These are phyloP conservation scores for Datisca glomerata DNA, from an alignment of 306 rosid genomes.

Conservation along the genomic window DNA sequence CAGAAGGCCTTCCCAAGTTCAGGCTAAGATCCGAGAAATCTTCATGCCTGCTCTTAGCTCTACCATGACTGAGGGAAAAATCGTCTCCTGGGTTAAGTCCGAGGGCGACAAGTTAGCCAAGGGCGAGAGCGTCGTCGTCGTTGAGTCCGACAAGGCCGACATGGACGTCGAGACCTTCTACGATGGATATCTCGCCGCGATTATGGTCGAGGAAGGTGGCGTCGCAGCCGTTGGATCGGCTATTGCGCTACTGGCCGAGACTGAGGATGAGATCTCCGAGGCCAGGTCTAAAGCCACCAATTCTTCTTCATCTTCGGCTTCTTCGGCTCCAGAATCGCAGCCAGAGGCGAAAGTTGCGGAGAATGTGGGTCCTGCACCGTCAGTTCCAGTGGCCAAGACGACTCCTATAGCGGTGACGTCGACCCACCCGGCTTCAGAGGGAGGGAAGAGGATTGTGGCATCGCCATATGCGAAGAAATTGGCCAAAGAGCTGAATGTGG, in stretches of 20 bases:
- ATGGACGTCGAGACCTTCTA: conserved; percentile 99
- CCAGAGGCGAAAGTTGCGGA: conserved; percentile 19
- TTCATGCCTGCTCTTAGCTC: conserved; percentile 99
- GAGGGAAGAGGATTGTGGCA: conserved; percentile 83
- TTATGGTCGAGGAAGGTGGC: conserved; percentile 86
- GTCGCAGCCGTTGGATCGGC: conserved; percentile 84
- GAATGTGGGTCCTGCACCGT: conserved; percentile 15
- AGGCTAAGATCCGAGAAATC: conserved; percentile 92
- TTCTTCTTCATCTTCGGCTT: conserved; percentile 21
- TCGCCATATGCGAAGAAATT: conserved; percentile 94
- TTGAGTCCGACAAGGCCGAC: conserved; percentile 96
- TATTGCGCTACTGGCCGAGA: conserved; percentile 80
- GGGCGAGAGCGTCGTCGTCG: conserved; percentile 96
- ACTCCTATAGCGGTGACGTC: conserved; percentile 25
- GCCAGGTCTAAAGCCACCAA: conserved; percentile 63
- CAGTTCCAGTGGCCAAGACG: conserved; percentile 8
- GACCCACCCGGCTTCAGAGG: conserved; percentile 81
- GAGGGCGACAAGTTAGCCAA: conserved; percentile 91
- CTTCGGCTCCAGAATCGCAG: conserved; percentile 5
- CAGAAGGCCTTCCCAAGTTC: conserved; percentile 17
- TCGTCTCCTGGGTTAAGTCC: conserved; percentile 88
- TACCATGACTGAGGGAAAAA: conserved; percentile 95
- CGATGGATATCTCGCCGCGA: conserved; percentile 88
- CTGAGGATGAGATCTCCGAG: conserved; percentile 59
- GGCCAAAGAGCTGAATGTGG: conserved; percentile 78